Base-by-base conservation (phyloP, 2,329 filamentous ascomycete genomes). In the Diplodia seriata region DNA sequence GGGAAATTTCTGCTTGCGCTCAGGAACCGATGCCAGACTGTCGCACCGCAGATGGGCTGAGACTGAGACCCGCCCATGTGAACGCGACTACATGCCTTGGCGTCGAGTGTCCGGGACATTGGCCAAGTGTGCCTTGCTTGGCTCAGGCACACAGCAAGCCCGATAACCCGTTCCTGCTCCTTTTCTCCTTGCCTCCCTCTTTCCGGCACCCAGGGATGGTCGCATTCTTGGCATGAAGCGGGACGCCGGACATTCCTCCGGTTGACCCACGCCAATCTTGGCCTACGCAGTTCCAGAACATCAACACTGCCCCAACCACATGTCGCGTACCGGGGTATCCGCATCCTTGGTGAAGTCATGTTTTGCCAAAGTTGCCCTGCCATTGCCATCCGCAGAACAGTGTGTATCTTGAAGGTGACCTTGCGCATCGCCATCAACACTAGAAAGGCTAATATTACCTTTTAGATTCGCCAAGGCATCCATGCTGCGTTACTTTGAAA, bases 171-270 rank as follows among this genome's bases (percentile, higher is more conserved):
- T 51, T 53, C 50, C 47, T 38, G n/a, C 29, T 12, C 56, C 4
- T 43, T 36, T 23, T 29, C 29, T 38, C 59, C 59, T 49, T 51
- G 36, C 31, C 43, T 50, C 43, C 40, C 29, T 33, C 36, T 40
- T 38, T 63, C 59, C 43, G 4, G 36, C 11, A 36, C 7, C 59
- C 43, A 63, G 26, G n/a, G 7, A 11, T 26, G 23, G 20, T 43
- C 29, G 50, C 59, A 63, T 63, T 63, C 59, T 63, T 53, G 43
- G 59, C 59, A 11, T 1, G 43, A 18, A 4, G 29, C 43, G 31
- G 49, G 43, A 40, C 47, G 31, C 47, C 59, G 59, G 59, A 38
- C 29, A 63, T 63, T 63, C 47, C 59, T 63, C 59, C 59, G 59
- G 47, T 20, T 7, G n/a, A 51, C 43, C 26, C 26, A 20, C 15